phyloP scores from a whole-genome alignment of 2,329 filamentous ascomycete genomes.

The Hortaea werneckii region DNA sequence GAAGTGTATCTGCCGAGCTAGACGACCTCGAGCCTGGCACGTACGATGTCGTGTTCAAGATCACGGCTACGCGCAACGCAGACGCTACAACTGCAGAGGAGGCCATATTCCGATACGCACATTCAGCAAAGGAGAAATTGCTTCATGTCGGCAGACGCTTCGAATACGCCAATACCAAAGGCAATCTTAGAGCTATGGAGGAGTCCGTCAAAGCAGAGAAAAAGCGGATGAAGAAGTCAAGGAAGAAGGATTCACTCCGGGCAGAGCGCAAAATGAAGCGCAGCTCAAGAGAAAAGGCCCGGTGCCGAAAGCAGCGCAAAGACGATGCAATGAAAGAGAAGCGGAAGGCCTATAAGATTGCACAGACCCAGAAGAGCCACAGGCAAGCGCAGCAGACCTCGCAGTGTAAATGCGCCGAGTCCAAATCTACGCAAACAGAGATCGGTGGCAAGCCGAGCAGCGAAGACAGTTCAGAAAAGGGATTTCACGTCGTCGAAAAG shows the following conservation, averaged over 20 bases:
- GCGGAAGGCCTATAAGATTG: slow-evolving; percentile 11
- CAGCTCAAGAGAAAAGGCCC: slow-evolving; percentile 25
- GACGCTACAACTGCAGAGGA: slow-evolving; percentile 51
- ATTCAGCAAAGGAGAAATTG: slow-evolving; percentile 60
- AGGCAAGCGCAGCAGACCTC: neutral
- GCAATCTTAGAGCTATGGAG: slow-evolving; percentile 44
- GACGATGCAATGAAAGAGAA: slow-evolving; percentile 18
- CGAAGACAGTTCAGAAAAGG: too few relatives aligned
- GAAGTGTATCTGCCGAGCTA: slow-evolving; percentile 68
- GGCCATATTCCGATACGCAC: slow-evolving; percentile 55
- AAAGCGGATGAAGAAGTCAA: slow-evolving; percentile 26
- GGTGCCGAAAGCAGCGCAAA: slow-evolving; percentile 15
- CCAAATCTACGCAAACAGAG: too few relatives aligned
- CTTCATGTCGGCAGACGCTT: slow-evolving; percentile 59
- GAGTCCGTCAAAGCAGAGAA: slow-evolving; percentile 32
- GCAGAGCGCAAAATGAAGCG: slow-evolving; percentile 30
- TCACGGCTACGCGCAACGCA: slow-evolving; percentile 52
- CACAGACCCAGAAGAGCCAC: slow-evolving; percentile 1
- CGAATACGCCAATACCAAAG: slow-evolving; percentile 60
- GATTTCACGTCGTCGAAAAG: neutral
- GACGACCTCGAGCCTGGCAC: slow-evolving; percentile 58
- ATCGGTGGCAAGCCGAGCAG: too few relatives aligned
- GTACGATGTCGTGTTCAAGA: slow-evolving; percentile 66
- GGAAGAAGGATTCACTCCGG: slow-evolving; percentile 27
- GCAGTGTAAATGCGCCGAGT: neutral